These are phyloP conservation scores for Cystobasidium onofrii DNA, from an alignment of 768 basidiomycete genomes.

Conservation along the genomic window DNA sequence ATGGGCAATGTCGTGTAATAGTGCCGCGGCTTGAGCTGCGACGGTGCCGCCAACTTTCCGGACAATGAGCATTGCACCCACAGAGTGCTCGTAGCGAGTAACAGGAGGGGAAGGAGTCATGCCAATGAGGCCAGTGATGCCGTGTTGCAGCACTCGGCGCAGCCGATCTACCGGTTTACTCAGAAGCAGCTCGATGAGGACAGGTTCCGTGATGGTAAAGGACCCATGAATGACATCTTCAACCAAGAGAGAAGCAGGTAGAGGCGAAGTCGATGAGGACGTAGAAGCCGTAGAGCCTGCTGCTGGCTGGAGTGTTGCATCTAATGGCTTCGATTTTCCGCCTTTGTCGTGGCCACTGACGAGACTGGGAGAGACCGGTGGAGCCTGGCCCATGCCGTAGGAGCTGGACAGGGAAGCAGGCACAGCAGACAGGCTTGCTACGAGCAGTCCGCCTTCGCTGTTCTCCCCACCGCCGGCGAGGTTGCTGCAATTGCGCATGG, in stretches of 20 bases:
- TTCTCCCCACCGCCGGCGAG: not conserved
- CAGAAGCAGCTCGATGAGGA: slow-evolving; percentile 8
- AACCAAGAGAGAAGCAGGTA: not conserved
- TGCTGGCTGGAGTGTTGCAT: not conserved
- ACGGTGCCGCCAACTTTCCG: slow-evolving; percentile 21
- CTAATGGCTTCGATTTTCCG: not conserved
- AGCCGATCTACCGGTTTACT: slow-evolving; percentile 22
- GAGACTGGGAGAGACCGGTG: not conserved
- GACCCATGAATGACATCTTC: not conserved
- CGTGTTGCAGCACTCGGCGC: slow-evolving; percentile 28
- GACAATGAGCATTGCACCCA: slow-evolving; percentile 35
- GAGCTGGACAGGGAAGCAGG: not conserved
- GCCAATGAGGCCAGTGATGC: slow-evolving; percentile 29
- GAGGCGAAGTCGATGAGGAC: not conserved
- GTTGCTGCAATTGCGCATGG: too few species aligned
- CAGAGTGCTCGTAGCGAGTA: slow-evolving; percentile 32
- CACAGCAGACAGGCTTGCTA: not conserved
- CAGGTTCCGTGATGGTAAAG: not conserved
- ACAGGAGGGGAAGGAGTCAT: slow-evolving; percentile 15
- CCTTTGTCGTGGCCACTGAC: not conserved
- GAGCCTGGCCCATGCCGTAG: not conserved
- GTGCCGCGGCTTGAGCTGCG: slow-evolving; percentile 35
- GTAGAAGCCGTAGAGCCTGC: not conserved
- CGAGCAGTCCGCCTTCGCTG: not conserved
- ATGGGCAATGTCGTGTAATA: slow-evolving; percentile 34